Evolutionary conservation across 2,329 filamentous ascomycete genomes (phyloP), one percentile per base, ranked within the genome.

Genomic region (Fusarium clavum): DNA sequence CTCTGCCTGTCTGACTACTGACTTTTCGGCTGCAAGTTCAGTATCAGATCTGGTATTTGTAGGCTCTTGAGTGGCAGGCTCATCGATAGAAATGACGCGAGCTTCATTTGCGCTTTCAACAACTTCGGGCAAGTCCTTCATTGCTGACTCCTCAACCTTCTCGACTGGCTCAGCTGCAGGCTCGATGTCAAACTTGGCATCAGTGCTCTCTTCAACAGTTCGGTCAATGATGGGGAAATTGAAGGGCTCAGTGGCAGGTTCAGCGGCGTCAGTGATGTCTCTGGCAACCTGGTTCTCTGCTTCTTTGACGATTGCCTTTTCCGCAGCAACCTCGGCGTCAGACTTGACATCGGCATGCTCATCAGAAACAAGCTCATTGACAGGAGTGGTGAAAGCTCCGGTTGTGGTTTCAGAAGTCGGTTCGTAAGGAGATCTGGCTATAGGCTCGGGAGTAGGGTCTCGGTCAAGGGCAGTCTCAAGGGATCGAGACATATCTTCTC

Each of bases 401-500:
- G 30, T 14, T 12, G 10, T 10, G 38, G 32, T 14, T 27, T 67
- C 64, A 25, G 16, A 53, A 8, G 8, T 8, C 27, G n/a, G 40
- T 22, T 57, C 57, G 14, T 57, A 57, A n/a, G 29, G 40, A 20
- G 41, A 32, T 22, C 58, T 48, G 5, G 47, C 2, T n/a, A 27
- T 38, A 18, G 34, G 29, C 29, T 70, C 62, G 20, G 56, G 43
- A 12, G 41, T 48, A 8, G 51, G 27, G 11, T 56, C 51, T n/a
- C 38, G 22, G 4, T 52, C 22, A 7, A 53, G 25, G 5, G 43
- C 40, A 3, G 46, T 32, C 7, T 57, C 40, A 10, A 45, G 52
- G 8, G 69, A 27, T 32, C 54, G 51, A 6, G 47, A 20, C 12
- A 60, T 34, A 18, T 60, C 46, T 30, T 71, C 72, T 34, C 62